Evolutionary conservation across 805 yeast species (phyloP).

Genomic region (Nakazawaea ishiwadae): DNA sequence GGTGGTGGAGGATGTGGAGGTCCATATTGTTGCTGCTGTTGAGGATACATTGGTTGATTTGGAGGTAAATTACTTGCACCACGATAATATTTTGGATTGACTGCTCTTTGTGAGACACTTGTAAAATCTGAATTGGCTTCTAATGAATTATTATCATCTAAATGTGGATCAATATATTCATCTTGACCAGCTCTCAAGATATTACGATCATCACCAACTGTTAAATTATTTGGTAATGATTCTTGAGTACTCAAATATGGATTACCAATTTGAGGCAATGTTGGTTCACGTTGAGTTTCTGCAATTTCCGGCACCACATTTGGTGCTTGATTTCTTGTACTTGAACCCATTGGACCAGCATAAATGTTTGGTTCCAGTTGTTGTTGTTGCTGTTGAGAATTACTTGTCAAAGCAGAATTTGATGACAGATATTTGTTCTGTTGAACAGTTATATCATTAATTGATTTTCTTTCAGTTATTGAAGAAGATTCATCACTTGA

Average conservation of each 20-base stretch:
- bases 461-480: slow-evolving; percentile 14
- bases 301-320: slow-evolving; percentile 6
- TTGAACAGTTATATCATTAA: slow-evolving; percentile 13
- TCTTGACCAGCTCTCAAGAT: slow-evolving; percentile 6
- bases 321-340: slow-evolving; percentile 10
- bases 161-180: slow-evolving; percentile 10
- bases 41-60: slow-evolving; percentile 4
- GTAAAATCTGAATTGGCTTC: slow-evolving; percentile 61
- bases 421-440: slow-evolving; percentile 12
- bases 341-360: slow-evolving; percentile 9
- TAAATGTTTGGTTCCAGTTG: slow-evolving; percentile 1
- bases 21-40: slow-evolving; percentile 14
- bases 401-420: slow-evolving; percentile 7
- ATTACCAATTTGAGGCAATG: slow-evolving; percentile 13
- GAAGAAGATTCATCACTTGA: slow-evolving; percentile 12
- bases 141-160: slow-evolving; percentile 22
- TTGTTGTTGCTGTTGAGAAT: slow-evolving; percentile 3
- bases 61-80: slow-evolving; percentile 20
- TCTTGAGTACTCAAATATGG: slow-evolving; percentile 10
- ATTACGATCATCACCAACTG: slow-evolving; percentile 14
- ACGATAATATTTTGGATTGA: slow-evolving; percentile 51
- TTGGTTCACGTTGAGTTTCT: slow-evolving; percentile 12
- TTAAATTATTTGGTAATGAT: background rate
- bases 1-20: background rate
- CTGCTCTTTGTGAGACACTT: slow-evolving; percentile 72